Evolutionary conservation across 2,329 filamentous ascomycete species (phyloP), one percentile per base, ranked within the genome.

Genomic region (Magnaporthiopsis poae): DNA sequence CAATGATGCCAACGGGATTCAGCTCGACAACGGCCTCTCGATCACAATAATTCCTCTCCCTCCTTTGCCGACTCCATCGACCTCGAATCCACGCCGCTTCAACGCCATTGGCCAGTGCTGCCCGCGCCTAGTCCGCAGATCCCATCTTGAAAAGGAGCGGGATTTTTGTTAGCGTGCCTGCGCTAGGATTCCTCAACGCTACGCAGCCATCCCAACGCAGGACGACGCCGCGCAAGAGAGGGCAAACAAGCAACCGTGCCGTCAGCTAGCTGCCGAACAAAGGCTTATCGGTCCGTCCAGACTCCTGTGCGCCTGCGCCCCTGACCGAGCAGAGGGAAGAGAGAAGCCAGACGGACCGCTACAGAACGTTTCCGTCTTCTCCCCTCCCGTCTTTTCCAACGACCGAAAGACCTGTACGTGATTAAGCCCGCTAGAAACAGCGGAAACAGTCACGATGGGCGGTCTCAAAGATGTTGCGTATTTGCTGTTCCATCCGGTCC

Each of bases 401-500:
- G n/a, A 56, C 18, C 46, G 46, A 56, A 21, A n/a, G 21, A 25
- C 3, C 46, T 11, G 8, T 25, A 56, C 46, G 46, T 9, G 46
- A 56, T 56, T 56, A 5, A 56, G 18, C 46, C 18, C 46, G 46
- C 46, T 21, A 21, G n/a, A 18, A 59, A 35, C 12, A 25, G 15
- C 39, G 31, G 63, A 27, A 64, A 27, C 29, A 61, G 73, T 72
- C 75, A 83, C 74, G 69, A 89, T 89, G 86, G 84, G 81, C 69
- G 77, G 75, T 66, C 73, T 79, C 66, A 75, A 73, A 67, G 82
- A 86, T 71, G 77, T 87, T 68, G 74, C 90, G 69, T 95, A 94
- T 81, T 90, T 88, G 73, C 77, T 88, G 67, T 80, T 90, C 70
- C 92, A 96, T 78, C 90, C 91, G 52, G 83, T 83, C 71, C 84